Evolutionary conservation across 2,329 filamentous ascomycete species (phyloP), one percentile per base, ranked within the genome.

Genomic region (Myriosclerotinia duriaeana): DNA sequence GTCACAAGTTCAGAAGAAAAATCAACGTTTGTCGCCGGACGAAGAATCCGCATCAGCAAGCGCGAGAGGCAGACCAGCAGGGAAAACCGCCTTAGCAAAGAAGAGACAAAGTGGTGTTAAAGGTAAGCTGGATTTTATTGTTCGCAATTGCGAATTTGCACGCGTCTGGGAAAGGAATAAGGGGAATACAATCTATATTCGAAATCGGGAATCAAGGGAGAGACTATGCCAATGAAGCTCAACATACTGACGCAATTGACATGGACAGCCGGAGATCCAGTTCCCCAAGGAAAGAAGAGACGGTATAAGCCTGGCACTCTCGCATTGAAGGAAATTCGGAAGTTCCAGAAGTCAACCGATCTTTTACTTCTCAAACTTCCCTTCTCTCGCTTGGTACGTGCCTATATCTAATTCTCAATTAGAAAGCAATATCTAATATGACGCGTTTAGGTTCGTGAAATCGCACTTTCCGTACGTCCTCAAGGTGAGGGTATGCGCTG

Each of bases 291-390:
- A 67, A 83, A 83, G 71, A 86, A 83, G 71, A 84, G 84, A 70
- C 85, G 90, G 71, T 93, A 92, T 76, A 85, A 82, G 66, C 90
- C 90, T 1, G 93, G 93, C 75, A 97, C 93, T 53, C 84, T 92
- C 72, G 94, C 95, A 64, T 84, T 98, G 65, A 89, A 90, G 79
- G 94, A 98, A 81, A 98, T 98, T 78, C 85, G 93, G 77, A 87
- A 87, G 74, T 96, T 96, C 78, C 95, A 98, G 80, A 90, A 89
- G 79, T 91, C 87, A 69, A 96, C 92, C 68, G 93, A 98, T 75
- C 86, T 98, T 40, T 81, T 98, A 60, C 85, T 98, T 71, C 84
- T 84, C 72, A 93, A 93, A 79, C 83, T 93, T 11, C 91, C 91
- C 17, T 94, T 95, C 79, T 85, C 91, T 72, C 87, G 91, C 77